phyloP scores from a whole-genome alignment of 495 filamentous ascomycete species.

The Neurospora terricola region DNA sequence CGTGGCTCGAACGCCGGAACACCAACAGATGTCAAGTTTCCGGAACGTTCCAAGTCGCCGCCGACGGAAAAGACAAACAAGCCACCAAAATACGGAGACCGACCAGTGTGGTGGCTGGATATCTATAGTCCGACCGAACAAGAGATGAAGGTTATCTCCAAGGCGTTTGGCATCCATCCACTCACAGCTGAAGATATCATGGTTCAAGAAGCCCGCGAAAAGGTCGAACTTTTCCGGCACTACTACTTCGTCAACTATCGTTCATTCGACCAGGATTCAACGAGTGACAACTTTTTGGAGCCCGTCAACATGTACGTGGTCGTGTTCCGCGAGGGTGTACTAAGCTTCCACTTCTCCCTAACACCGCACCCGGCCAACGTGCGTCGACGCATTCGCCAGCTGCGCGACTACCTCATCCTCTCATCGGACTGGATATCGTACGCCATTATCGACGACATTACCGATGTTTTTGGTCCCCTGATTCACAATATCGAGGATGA shows the following conservation, averaged over 20 bases:
- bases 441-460: conserved; percentile 95
- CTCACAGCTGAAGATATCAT: conserved; percentile 94
- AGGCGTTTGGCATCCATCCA: conserved; percentile 90
- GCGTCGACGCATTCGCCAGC: conserved; percentile 80
- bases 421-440: conserved; percentile 98
- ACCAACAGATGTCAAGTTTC: conserved; percentile 15
- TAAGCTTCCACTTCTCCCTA: conserved; percentile 91
- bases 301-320: conserved; percentile 97
- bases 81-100: conserved; percentile 66
- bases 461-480: conserved; percentile 84
- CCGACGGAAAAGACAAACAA: conserved; percentile 23
- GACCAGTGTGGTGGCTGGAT: conserved; percentile 94
- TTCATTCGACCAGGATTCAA: conserved; percentile 87
- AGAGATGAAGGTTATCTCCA: conserved; percentile 86
- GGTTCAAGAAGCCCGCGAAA: conserved; percentile 92
- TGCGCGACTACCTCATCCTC: conserved; percentile 87
- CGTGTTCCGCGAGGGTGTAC: conserved; percentile 88
- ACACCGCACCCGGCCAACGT: conserved; percentile 94
- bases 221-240: conserved; percentile 91
- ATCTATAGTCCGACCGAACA: conserved; percentile 79
- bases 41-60: conserved; percentile 16
- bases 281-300: conserved; percentile 80
- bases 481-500: conserved; percentile 86
- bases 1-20: not conserved
- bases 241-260: conserved; percentile 99